Evolutionary conservation across 768 basidiomycete genomes (phyloP).

Genomic region (Lactarius hatsudake): DNA sequence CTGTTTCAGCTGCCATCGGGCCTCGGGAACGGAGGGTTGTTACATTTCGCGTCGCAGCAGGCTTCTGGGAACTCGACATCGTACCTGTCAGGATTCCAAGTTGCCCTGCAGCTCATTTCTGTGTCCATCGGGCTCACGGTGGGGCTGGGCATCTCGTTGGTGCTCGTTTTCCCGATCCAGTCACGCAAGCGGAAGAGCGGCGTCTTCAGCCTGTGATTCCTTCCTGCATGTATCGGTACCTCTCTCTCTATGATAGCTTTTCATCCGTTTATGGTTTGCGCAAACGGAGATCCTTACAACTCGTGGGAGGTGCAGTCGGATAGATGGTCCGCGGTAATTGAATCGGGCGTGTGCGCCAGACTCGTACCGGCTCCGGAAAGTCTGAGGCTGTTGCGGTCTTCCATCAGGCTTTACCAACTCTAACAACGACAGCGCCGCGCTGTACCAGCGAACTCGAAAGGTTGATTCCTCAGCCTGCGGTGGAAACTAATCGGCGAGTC

Average conservation of each 20-base stretch:
- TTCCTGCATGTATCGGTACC: background rate
- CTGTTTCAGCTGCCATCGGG: conserved; percentile 85
- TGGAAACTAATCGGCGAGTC: too few species aligned
- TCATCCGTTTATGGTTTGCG: background rate
- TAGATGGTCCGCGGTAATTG: background rate
- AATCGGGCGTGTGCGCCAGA: background rate
- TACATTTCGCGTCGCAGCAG: conserved; percentile 62
- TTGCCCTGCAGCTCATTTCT: conserved; percentile 71
- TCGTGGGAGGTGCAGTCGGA: background rate
- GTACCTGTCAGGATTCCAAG: conserved; percentile 69
- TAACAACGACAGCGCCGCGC: too few species aligned
- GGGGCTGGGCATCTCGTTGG: conserved; percentile 69
- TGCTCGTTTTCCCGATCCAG: conserved; percentile 61
- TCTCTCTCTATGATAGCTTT: background rate
- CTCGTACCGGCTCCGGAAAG: background rate
- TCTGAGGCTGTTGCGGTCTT: background rate
- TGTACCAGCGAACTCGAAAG: too few species aligned
- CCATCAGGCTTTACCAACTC: too few species aligned
- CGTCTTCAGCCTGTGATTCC: conserved; percentile 57
- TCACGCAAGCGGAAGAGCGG: conserved; percentile 56
- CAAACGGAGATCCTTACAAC: background rate
- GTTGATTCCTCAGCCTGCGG: too few species aligned
- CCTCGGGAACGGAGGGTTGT: conserved; percentile 73
- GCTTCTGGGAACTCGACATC: conserved; percentile 49
- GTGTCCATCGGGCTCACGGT: conserved; percentile 80